Evolutionary conservation across 495 filamentous ascomycete genomes (phyloP).

Genomic region (Aspergillus leporis): DNA sequence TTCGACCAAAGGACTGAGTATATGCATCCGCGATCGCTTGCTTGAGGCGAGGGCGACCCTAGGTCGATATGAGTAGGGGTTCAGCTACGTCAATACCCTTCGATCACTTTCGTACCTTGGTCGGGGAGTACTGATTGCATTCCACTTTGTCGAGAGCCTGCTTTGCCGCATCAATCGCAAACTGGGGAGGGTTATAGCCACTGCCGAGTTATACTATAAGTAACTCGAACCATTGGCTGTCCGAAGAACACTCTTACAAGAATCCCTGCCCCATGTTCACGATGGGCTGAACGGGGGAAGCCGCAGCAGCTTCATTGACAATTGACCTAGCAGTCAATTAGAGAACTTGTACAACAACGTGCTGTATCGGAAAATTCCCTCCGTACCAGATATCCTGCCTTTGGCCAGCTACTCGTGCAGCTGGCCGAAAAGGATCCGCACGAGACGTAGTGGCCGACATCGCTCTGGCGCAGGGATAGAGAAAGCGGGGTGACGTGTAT

Average conservation of each 20-base stretch:
- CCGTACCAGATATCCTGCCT: conserved; percentile 91
- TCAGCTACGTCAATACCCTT: conserved; percentile 1
- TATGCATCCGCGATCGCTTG: conserved; percentile 91
- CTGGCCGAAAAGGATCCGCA: conserved; percentile 64
- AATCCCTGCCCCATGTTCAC: conserved; percentile 98
- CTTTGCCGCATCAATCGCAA: conserved; percentile 90
- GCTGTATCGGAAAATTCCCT: not conserved
- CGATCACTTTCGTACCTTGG: conserved; percentile 55
- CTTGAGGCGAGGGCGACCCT: conserved; percentile 84
- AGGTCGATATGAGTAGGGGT: conserved; percentile 15
- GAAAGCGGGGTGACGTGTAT: conserved; percentile 25
- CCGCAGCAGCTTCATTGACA: conserved; percentile 86
- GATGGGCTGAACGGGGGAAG: conserved; percentile 86
- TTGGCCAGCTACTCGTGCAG: conserved; percentile 74
- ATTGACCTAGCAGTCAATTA: conserved; percentile 65
- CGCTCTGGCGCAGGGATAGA: conserved; percentile 28
- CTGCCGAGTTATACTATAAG: conserved; percentile 28
- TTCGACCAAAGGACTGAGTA: conserved; percentile 77
- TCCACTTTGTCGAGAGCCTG: conserved; percentile 87
- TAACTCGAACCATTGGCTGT: not conserved
- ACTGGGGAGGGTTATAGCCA: conserved; percentile 93
- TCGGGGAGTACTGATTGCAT: conserved; percentile 98
- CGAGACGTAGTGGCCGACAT: conserved; percentile 48
- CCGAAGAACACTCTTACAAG: conserved; percentile 53
- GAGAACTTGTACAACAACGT: conserved; percentile 5